These are phyloP conservation scores for Dendrostoma leiphaemia DNA, from an alignment of 2,329 filamentous ascomycete species.

Conservation along the genomic window DNA sequence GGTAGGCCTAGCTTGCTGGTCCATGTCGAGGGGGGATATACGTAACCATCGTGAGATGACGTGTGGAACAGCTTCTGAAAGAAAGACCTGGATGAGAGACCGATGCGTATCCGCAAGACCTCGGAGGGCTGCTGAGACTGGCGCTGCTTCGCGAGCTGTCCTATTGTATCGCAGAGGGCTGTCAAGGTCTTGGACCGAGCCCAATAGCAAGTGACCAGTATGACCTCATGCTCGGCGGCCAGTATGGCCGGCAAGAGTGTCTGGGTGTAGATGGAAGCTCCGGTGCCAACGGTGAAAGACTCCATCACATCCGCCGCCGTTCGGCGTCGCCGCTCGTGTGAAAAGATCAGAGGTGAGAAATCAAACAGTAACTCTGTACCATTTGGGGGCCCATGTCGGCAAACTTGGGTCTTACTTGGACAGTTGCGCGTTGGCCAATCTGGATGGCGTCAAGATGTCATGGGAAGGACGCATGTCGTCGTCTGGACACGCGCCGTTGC, in stretches of 20 bases:
- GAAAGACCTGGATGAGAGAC: conserved; percentile 72
- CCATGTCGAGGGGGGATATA: conserved; percentile 63
- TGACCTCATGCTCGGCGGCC: conserved; percentile 60
- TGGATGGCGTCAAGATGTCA: too few relatives aligned
- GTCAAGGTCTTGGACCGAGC: conserved; percentile 61
- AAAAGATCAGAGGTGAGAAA: too few relatives aligned
- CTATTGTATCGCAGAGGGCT: conserved; percentile 56
- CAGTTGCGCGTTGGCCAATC: too few relatives aligned
- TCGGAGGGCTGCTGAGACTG: conserved; percentile 8
- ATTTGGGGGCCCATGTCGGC: too few relatives aligned
- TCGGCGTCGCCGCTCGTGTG: too few relatives aligned
- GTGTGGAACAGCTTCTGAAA: conserved; percentile 76
- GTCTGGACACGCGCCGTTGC: too few relatives aligned
- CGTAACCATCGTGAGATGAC: conserved; percentile 57
- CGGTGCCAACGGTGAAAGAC: conserved; percentile 56
- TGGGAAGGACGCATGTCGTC: too few relatives aligned
- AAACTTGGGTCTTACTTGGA: too few relatives aligned
- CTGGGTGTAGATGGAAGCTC: conserved; percentile 52
- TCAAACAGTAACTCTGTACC: too few relatives aligned
- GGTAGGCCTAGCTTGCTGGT: conserved; percentile 62
- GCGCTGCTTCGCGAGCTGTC: conserved; percentile 48
- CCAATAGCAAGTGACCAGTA: conserved; percentile 84
- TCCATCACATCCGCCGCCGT: too few relatives aligned
- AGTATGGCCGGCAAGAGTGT: conserved; percentile 61
- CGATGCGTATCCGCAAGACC: conserved; percentile 63